A percentile compares a stretch with the other conserved stretches of the same genome.
phyloP scores from a whole-genome alignment of 805 yeast genomes.

The Monosporozyma yasuniensis region DNA sequence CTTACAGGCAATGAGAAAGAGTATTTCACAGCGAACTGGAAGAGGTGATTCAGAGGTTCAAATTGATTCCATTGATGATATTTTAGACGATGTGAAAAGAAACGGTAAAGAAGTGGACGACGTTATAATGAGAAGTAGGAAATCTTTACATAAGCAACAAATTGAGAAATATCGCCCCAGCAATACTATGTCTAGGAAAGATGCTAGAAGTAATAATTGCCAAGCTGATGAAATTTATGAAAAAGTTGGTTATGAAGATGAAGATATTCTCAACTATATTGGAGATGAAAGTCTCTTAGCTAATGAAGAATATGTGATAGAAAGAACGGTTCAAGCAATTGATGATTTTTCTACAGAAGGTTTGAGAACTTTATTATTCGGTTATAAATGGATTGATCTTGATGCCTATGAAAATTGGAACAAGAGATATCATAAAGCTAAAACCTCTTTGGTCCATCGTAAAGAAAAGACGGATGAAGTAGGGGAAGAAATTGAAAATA shows the following conservation, averaged over 20 bases:
- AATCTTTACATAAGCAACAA: constrained; percentile 53
- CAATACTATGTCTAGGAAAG: constrained; percentile 4
- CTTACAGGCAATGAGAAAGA: constrained; percentile 24
- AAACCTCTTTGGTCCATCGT: constrained; percentile 64
- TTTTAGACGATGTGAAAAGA: constrained; percentile 34
- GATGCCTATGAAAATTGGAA: constrained; percentile 61
- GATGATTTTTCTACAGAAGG: constrained; percentile 96
- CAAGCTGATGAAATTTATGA: neutral
- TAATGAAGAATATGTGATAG: constrained; percentile 71
- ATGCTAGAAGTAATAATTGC: neutral
- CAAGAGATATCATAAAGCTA: constrained; percentile 59
- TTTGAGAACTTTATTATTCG: constrained; percentile 77
- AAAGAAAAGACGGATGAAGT: constrained; percentile 54
- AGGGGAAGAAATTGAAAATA: constrained; percentile 64
- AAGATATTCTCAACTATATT: constrained; percentile 30
- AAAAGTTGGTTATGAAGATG: neutral
- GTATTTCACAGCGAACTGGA: constrained; percentile 17
- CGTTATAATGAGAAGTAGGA: constrained; percentile 44
- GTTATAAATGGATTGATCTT: constrained; percentile 60
- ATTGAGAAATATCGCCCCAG: constrained; percentile 40
- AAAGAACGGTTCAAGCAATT: constrained; percentile 78
- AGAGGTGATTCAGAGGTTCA: constrained; percentile 22
- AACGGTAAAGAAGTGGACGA: constrained; percentile 45
- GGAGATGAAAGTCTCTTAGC: constrained; percentile 48
- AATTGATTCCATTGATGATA: constrained; percentile 42